Conservation (phyloP, 306 rosid genomes). For the Carpinus fangiana region DNA sequence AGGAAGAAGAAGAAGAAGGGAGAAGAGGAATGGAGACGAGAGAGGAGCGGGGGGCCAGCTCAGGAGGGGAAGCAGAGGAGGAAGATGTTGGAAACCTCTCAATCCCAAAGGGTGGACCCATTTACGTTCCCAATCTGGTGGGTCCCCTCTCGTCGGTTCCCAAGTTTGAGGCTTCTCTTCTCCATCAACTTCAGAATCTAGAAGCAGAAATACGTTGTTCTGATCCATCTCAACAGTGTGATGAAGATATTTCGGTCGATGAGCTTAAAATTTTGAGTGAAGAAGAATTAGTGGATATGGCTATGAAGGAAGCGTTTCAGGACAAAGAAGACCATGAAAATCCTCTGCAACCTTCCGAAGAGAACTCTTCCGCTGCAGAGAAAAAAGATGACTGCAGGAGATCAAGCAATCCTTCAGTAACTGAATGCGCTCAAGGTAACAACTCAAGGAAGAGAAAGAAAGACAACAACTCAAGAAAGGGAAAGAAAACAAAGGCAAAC, state of each 20-base stretch:
- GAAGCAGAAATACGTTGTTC: conserved; percentile 43
- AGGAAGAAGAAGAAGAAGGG: too few relatives aligned
- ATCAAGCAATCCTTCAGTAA: background rate
- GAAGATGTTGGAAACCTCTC: conserved; percentile 22
- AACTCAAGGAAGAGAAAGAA: too few relatives aligned
- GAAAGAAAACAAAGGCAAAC: conserved; percentile 30
- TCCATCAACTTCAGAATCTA: conserved; percentile 57
- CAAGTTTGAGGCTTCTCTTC: conserved; percentile 50
- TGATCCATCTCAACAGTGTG: conserved; percentile 29
- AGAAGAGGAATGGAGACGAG: background rate
- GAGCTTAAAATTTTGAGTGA: conserved; percentile 74
- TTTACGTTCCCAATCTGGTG: conserved; percentile 59
- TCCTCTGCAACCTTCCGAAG: conserved; percentile 25
- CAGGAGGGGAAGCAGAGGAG: conserved; percentile 24
- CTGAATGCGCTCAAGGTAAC: background rate
- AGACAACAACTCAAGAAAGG: conserved; percentile 27
- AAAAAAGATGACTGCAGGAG: too few relatives aligned
- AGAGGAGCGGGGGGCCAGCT: conserved; percentile 11
- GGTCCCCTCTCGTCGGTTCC: conserved; percentile 51
- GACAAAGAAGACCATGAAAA: conserved; percentile 33
- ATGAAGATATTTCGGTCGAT: conserved; percentile 70
- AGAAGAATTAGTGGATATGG: conserved; percentile 78
- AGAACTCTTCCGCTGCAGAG: background rate
- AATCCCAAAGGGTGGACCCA: conserved; percentile 80
- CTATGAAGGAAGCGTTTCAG: conserved; percentile 60